Conservation (phyloP, 495 filamentous ascomycete species). For the Pseudomonodictys pantanalensis region DNA sequence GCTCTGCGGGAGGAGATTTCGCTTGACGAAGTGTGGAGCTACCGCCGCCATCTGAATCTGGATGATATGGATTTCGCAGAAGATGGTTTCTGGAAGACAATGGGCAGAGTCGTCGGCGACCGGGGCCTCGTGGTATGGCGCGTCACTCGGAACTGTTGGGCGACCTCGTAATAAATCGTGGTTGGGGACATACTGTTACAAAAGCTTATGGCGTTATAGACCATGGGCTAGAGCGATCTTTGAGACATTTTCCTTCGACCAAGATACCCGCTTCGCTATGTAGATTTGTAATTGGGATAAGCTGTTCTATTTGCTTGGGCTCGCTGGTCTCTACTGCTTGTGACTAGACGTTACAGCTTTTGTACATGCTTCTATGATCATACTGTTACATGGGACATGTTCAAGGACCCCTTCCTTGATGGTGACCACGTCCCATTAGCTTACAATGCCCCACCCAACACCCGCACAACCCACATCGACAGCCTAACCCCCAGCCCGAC, state of each 20-base stretch:
- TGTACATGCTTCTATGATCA: background rate
- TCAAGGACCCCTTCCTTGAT: background rate
- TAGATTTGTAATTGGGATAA: background rate
- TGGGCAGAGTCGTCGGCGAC: slow-evolving; percentile 72
- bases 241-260: background rate
- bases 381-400: background rate
- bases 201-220: background rate
- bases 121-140: slow-evolving; percentile 79
- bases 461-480: slow-evolving; percentile 74
- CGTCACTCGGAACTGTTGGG: slow-evolving; percentile 46
- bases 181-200: background rate
- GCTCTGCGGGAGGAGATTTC: slow-evolving; percentile 45
- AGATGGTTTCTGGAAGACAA: slow-evolving; percentile 75
- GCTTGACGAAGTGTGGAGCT: slow-evolving; percentile 68
- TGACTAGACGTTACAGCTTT: background rate
- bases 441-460: slow-evolving; percentile 46
- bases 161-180: background rate
- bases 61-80: slow-evolving; percentile 89
- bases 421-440: background rate
- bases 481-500: slow-evolving; percentile 82
- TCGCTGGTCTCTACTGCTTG: too few species aligned
- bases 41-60: slow-evolving; percentile 74
- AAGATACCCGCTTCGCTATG: slow-evolving; percentile 22
- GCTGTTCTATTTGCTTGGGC: too few species aligned
- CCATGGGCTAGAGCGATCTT: background rate